These are phyloP conservation scores for Opeltia flavorubescens DNA, from an alignment of 495 filamentous ascomycete species.

Conservation along the genomic window DNA sequence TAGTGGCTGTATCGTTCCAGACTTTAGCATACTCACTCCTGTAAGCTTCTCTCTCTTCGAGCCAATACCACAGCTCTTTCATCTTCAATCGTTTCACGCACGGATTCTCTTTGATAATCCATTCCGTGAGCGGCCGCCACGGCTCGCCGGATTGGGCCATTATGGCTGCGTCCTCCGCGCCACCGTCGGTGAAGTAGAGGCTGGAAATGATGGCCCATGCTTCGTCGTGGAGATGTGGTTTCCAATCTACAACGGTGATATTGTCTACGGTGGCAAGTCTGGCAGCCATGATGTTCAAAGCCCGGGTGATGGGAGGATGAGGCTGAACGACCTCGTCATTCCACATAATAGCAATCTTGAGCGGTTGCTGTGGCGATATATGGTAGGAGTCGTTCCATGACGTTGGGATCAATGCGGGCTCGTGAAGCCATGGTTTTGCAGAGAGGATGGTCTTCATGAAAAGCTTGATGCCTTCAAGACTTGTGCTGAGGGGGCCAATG, in stretches of 20 bases:
- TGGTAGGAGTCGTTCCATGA: slow-evolving; percentile 28
- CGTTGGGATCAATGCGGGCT: slow-evolving; percentile 28
- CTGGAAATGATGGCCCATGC: slow-evolving; percentile 34
- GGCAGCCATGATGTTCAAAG: slow-evolving; percentile 26
- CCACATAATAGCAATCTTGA: slow-evolving; percentile 37
- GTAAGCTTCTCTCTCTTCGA: slow-evolving; percentile 31
- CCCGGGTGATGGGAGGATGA: slow-evolving; percentile 37
- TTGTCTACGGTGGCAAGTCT: slow-evolving; percentile 28
- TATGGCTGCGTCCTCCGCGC: slow-evolving; percentile 31
- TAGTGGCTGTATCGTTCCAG: not conserved
- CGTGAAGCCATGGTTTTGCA: slow-evolving; percentile 26
- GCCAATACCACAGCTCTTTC: no score
- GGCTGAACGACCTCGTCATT: slow-evolving; percentile 41
- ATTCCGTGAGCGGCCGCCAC: slow-evolving; percentile 31
- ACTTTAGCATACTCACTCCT: slow-evolving; percentile 26
- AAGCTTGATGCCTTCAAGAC: slow-evolving; percentile 25
- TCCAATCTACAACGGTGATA: slow-evolving; percentile 27
- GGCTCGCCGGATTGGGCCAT: slow-evolving; percentile 45
- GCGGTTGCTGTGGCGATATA: slow-evolving; percentile 14
- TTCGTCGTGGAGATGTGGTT: slow-evolving; percentile 18
- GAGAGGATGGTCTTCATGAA: slow-evolving; percentile 27
- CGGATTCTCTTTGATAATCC: slow-evolving; percentile 36
- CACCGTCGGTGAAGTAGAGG: slow-evolving; percentile 44
- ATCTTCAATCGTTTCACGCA: slow-evolving; percentile 23
- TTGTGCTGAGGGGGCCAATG: slow-evolving; percentile 30